phyloP scores from a whole-genome alignment of 192 early-diverging fungal genomes.

The Umbelopsis sp. region DNA sequence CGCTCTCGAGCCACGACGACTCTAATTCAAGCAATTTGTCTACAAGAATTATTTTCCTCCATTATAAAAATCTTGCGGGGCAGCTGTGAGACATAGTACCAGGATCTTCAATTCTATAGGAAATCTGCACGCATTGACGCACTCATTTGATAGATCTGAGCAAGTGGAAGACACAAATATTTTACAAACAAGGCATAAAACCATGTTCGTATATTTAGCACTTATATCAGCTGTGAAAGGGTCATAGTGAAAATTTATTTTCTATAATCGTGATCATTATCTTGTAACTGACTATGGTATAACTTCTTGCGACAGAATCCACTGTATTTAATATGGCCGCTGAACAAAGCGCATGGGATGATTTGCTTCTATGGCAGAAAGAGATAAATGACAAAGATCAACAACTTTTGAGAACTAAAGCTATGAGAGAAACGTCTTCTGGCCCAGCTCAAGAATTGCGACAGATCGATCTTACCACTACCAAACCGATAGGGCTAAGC shows the following conservation, averaged over 20 bases:
- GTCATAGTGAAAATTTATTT: too few species aligned
- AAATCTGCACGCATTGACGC: too few species aligned
- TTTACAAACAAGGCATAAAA: too few species aligned
- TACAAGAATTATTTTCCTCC: too few species aligned
- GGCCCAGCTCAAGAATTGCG: neutral
- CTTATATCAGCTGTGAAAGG: neutral
- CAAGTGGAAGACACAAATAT: too few species aligned
- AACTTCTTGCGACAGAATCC: neutral
- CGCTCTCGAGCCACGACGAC: too few species aligned
- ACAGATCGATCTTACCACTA: neutral
- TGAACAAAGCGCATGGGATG: conserved; percentile 22
- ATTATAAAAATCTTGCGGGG: too few species aligned
- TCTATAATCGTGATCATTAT: neutral
- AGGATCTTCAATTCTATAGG: too few species aligned
- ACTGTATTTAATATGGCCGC: neutral
- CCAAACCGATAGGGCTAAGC: conserved; percentile 4
- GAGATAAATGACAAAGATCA: conserved; percentile 27
- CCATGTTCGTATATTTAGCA: neutral
- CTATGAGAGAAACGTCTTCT: conserved; percentile 23
- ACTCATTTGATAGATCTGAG: too few species aligned
- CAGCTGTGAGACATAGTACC: too few species aligned
- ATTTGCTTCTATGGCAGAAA: conserved; percentile 25
- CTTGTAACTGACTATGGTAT: neutral
- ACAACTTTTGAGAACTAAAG: conserved; percentile 21
- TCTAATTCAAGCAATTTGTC: too few species aligned